Conservation (phyloP, 2,329 filamentous ascomycete genomes). For the Hypocreales sp. region DNA sequence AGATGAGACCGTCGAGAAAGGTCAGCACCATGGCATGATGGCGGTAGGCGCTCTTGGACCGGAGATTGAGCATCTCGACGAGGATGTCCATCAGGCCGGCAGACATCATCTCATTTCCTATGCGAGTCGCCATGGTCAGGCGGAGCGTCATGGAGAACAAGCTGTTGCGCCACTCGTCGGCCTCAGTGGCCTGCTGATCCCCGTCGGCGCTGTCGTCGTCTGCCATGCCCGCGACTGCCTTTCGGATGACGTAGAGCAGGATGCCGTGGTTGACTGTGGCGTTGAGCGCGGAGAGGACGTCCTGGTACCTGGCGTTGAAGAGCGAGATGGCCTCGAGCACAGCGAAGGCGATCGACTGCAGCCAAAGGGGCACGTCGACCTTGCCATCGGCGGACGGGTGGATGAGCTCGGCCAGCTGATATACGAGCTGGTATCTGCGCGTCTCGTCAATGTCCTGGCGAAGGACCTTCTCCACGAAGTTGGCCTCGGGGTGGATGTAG, state of each 20-base stretch:
- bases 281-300: slow-evolving; percentile 81
- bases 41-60: slow-evolving; percentile 67
- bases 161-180: slow-evolving; percentile 80
- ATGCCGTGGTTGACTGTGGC: slow-evolving; percentile 95
- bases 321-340: slow-evolving; percentile 75
- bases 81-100: slow-evolving; percentile 83
- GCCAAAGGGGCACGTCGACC: slow-evolving; percentile 50
- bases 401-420: slow-evolving; percentile 83
- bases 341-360: slow-evolving; percentile 70
- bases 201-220: slow-evolving; percentile 35
- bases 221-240: slow-evolving; percentile 72
- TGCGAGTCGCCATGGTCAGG: slow-evolving; percentile 58
- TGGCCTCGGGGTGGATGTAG: slow-evolving; percentile 69
- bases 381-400: slow-evolving; percentile 64
- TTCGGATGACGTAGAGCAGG: slow-evolving; percentile 81
- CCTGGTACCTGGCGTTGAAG: slow-evolving; percentile 59
- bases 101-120: slow-evolving; percentile 70
- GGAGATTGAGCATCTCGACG: slow-evolving; percentile 72
- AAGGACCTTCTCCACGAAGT: slow-evolving; percentile 75
- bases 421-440: slow-evolving; percentile 73
- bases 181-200: slow-evolving; percentile 45
- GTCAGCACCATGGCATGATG: slow-evolving; percentile 72
- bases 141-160: slow-evolving; percentile 79
- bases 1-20: slow-evolving; percentile 79
- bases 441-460: slow-evolving; percentile 83